These are phyloP conservation scores for Clitoria ternatea DNA, from an alignment of 306 rosid species.

Conservation along the genomic window DNA sequence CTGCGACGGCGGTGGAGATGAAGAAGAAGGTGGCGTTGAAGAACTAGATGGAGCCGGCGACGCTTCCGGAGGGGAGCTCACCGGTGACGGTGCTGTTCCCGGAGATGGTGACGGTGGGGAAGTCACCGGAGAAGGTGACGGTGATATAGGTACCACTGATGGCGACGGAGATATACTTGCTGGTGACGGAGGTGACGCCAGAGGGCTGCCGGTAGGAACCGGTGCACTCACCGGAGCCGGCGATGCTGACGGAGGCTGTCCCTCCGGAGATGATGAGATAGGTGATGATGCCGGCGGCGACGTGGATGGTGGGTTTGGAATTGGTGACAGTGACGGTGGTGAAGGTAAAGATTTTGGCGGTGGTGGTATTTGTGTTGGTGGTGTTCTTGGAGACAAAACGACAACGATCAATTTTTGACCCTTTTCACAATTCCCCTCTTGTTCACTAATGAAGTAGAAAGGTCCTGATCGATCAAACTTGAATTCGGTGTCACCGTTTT, in stretches of 20 bases:
- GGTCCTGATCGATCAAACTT: conserved; percentile 59
- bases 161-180: not conserved
- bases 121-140: not conserved
- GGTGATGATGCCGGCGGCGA: conserved; percentile 15
- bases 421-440: conserved; percentile 41
- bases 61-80: not conserved
- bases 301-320: not conserved
- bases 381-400: conserved; percentile 44
- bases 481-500: conserved; percentile 58
- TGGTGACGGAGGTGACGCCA: not conserved
- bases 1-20: not conserved
- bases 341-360: not conserved
- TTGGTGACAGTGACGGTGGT: not conserved
- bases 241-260: not conserved
- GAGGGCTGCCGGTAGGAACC: not conserved
- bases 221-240: not conserved
- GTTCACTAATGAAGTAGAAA: conserved; percentile 67
- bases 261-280: not conserved
- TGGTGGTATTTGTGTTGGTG: not conserved
- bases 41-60: not conserved
- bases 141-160: not conserved
- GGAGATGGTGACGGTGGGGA: conserved; percentile 5
- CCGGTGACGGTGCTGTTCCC: not conserved
- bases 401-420: conserved; percentile 60
- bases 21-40: not conserved